Evolutionary conservation across 257 asterid genomes (phyloP).

Genomic region (Solanum verrucosum): DNA sequence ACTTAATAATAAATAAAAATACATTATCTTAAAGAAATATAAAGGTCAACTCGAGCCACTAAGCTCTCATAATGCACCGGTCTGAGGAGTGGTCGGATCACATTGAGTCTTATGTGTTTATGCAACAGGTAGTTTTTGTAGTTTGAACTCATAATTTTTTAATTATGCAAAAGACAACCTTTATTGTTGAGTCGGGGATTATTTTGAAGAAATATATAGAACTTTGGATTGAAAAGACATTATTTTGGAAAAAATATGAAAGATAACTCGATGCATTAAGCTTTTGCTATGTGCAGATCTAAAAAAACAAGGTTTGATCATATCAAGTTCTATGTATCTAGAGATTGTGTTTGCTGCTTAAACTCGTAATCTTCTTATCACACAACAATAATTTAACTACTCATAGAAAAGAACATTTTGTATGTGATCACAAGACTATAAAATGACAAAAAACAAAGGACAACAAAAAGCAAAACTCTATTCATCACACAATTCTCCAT

Average conservation of each 20-base stretch:
- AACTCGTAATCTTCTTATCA: neutral
- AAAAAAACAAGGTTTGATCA: neutral
- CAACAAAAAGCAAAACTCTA: neutral
- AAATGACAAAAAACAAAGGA: neutral
- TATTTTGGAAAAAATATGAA: neutral
- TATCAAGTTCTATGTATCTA: neutral
- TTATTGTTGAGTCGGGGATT: neutral
- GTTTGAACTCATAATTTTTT: neutral
- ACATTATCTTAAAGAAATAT: neutral
- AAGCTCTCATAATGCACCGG: neutral
- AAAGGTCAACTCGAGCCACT: neutral
- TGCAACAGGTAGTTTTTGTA: neutral
- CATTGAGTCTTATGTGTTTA: neutral
- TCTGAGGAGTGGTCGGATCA: neutral
- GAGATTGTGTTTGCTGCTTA: fast-evolving
- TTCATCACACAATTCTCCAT: neutral
- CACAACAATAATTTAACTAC: neutral
- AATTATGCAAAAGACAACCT: neutral
- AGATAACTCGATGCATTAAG: neutral
- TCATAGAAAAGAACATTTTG: neutral
- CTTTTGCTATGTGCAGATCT: fast-evolving
- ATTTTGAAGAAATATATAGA: neutral
- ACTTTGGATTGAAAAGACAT: no score
- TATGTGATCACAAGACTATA: neutral
- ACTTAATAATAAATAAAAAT: neutral